Conservation (phyloP, 2,329 filamentous ascomycete genomes). For the Ascochyta viciae-villosae region DNA sequence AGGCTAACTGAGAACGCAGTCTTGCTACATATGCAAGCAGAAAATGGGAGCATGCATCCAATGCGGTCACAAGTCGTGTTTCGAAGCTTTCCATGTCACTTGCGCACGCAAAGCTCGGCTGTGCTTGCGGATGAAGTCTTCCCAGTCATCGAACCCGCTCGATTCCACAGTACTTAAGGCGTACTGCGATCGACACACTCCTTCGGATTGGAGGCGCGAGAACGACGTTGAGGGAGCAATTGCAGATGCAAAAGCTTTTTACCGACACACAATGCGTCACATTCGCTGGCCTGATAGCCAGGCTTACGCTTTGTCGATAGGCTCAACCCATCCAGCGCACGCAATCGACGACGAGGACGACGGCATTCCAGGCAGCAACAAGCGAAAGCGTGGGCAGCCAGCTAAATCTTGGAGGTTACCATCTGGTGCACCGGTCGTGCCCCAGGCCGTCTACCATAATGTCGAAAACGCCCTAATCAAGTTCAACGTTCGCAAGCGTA, state of each 20-base stretch:
- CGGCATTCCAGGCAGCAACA: constrained; percentile 60
- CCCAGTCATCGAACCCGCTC: constrained; percentile 77
- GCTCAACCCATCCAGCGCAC: constrained; percentile 68
- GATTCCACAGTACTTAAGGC: constrained; percentile 88
- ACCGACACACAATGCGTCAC: constrained; percentile 86
- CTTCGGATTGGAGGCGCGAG: constrained; percentile 84
- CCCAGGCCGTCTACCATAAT: constrained; percentile 82
- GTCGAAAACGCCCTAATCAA: constrained; percentile 84
- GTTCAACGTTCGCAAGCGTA: constrained; percentile 84
- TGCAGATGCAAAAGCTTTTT: constrained; percentile 84
- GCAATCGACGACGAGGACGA: constrained; percentile 61
- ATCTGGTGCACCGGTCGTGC: constrained; percentile 93
- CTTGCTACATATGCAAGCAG: constrained; percentile 96
- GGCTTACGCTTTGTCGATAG: constrained; percentile 79
- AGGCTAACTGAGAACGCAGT: constrained; percentile 47
- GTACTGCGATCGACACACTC: constrained; percentile 94
- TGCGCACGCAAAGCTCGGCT: constrained; percentile 88
- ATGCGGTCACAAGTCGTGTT: constrained; percentile 96
- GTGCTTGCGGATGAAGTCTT: constrained; percentile 96
- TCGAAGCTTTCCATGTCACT: constrained; percentile 95
- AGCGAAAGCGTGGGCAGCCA: constrained; percentile 61
- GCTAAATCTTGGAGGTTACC: constrained; percentile 88
- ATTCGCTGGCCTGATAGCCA: constrained; percentile 93
- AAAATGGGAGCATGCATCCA: constrained; percentile 98
- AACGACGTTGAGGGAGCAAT: constrained; percentile 83